A percentile compares a stretch with the other conserved stretches of the same genome.
These are phyloP conservation scores for Penicillium lagena DNA, from an alignment of 495 filamentous ascomycete species.

Conservation along the genomic window DNA sequence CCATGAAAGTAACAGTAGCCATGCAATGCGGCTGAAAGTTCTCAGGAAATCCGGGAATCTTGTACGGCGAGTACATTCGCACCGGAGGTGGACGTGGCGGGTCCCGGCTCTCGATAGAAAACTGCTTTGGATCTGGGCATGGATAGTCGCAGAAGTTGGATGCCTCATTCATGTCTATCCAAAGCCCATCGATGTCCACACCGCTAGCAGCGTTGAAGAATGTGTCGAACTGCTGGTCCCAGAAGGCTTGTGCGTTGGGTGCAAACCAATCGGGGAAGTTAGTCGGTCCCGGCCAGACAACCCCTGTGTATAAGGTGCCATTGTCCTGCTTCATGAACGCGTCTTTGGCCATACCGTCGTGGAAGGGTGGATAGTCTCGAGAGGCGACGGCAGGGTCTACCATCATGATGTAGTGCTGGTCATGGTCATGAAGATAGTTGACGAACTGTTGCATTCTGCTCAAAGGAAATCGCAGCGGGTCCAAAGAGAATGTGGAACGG, in stretches of 20 bases:
- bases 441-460: slow-evolving; percentile 61
- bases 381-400: slow-evolving; percentile 70
- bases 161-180: slow-evolving; percentile 87
- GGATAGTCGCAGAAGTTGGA: slow-evolving; percentile 68
- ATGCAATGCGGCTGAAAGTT: slow-evolving; percentile 55
- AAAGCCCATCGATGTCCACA: slow-evolving; percentile 77
- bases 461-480: slow-evolving; percentile 65
- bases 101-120: slow-evolving; percentile 46
- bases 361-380: slow-evolving; percentile 55
- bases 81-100: slow-evolving; percentile 64
- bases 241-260: slow-evolving; percentile 57
- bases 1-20: too few relatives aligned
- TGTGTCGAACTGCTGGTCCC: slow-evolving; percentile 61
- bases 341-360: slow-evolving; percentile 52
- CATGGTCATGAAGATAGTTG: slow-evolving; percentile 60
- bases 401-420: slow-evolving; percentile 83
- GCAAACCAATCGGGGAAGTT: slow-evolving; percentile 85
- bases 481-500: slow-evolving; percentile 66
- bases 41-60: slow-evolving; percentile 64
- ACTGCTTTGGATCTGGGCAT: slow-evolving; percentile 54
- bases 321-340: slow-evolving; percentile 58
- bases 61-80: slow-evolving; percentile 44
- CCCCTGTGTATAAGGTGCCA: slow-evolving; percentile 61
- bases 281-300: slow-evolving; percentile 80
- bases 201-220: slow-evolving; percentile 65